Base-by-base conservation (phyloP, 2,329 filamentous ascomycete genomes). In the Pestalotiopsis sp. region DNA sequence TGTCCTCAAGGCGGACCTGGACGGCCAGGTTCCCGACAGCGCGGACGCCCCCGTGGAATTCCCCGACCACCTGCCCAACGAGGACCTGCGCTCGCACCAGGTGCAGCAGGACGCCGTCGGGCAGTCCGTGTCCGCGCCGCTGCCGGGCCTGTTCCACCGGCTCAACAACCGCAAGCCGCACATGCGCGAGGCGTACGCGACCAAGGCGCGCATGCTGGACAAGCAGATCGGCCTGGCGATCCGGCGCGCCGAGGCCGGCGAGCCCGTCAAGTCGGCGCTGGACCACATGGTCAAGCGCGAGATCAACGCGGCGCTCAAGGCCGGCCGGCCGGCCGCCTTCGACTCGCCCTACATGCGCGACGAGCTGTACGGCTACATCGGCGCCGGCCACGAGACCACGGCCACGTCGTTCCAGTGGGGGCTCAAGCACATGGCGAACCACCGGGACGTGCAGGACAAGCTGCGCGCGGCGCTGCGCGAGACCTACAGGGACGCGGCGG, bases 201-300 rank as follows among this genome's bases (percentile, higher is more conserved):
- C 38, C 56, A 71, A 71, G 62, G 44, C 62, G 30, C 57, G 58
- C 39, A 67, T 70, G 67, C 40, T 70, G 13, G 58, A 68, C 9
- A 57, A 61, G 56, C 68, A 71, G 24, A 63, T 70, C 17, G 64
- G 26, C 52, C 59, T 65, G 3, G 69, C 68, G 26, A n/a, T 68
- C 20, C 39, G 66, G 67, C 68, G 67, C 44, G 52, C 65, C 20
- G 64, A 70, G 40, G 64, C 59, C 24, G 69, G 66, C 9, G 69
- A 65, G 17, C 58, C 62, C 22, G 68, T 69, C 14, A 67, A 63
- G 40, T 70, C 68, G 4, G 68, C 67, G 2, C 57, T 71, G 55
- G 70, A 71, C 55, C 52, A 70, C 64, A 68, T 71, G 68, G 67
- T 71, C 11, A 64, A 67, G 44, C 68, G 68, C 10, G 70, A 71